These are phyloP conservation scores for Syzygium syzygioides DNA, from an alignment of 441 rosid species.

Conservation along the genomic window DNA sequence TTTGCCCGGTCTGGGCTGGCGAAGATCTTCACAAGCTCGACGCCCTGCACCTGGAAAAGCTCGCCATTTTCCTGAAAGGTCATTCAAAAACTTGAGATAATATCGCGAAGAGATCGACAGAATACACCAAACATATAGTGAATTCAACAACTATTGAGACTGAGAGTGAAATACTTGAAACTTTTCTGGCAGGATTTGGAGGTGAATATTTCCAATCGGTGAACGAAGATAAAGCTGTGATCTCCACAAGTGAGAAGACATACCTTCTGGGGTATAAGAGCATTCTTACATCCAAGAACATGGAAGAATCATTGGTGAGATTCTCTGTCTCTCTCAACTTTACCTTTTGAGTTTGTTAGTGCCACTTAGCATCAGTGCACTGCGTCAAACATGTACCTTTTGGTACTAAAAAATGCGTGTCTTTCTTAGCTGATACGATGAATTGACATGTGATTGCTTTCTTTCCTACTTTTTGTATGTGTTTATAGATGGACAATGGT, in stretches of 20 bases:
- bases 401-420: not conserved
- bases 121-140: not conserved
- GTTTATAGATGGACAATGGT: not conserved
- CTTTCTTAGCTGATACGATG: not conserved
- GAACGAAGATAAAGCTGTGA: not conserved
- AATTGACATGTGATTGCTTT: not conserved
- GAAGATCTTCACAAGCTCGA: slow-evolving; percentile 67
- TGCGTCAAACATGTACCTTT: not conserved
- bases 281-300: slow-evolving; percentile 55
- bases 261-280: slow-evolving; percentile 44
- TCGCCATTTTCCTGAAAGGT: slow-evolving; percentile 67
- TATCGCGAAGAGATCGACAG: not conserved
- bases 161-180: not conserved
- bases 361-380: not conserved
- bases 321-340: not conserved
- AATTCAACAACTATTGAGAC: not conserved
- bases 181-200: slow-evolving; percentile 49
- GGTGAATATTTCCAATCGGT: slow-evolving; percentile 37
- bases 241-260: slow-evolving; percentile 29
- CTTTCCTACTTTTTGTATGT: not conserved
- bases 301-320: slow-evolving; percentile 68
- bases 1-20: slow-evolving; percentile 92
- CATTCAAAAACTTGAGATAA: not conserved
- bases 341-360: not conserved
- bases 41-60: slow-evolving; percentile 54